Conservation (phyloP, 2,329 filamentous ascomycete genomes). For the Fusarium sacchari region DNA sequence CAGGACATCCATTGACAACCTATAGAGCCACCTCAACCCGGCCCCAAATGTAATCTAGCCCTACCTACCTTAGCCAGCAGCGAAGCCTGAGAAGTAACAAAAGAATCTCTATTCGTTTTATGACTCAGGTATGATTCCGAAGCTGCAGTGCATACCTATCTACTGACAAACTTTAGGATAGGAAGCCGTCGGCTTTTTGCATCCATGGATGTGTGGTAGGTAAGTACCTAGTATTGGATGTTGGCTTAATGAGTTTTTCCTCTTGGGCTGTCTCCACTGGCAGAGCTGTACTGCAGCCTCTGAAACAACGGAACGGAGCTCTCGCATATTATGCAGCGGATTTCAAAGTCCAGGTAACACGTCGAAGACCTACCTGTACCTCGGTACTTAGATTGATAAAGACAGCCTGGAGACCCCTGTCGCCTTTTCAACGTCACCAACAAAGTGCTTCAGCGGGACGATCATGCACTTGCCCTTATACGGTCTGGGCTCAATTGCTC, state of each 20-base stretch:
- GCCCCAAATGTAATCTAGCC: not conserved
- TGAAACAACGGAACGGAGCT: not conserved
- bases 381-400: constrained; percentile 33
- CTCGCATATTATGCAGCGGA: not conserved
- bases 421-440: constrained; percentile 2
- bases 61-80: not conserved
- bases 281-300: not conserved
- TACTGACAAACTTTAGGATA: not conserved
- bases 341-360: not conserved
- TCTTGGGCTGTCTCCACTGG: not conserved
- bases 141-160: not conserved
- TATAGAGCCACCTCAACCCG: not conserved
- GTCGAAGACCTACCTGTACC: not conserved
- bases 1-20: not conserved
- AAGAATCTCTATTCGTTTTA: not conserved
- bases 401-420: constrained; percentile 26
- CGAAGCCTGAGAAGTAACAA: not conserved
- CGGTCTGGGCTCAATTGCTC: not conserved
- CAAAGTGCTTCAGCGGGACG: constrained; percentile 13
- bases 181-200: not conserved
- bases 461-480: constrained; percentile 20
- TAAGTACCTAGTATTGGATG: too few relatives aligned
- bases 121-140: not conserved
- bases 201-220: too few relatives aligned
- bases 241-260: not conserved